Evolutionary conservation across 495 filamentous ascomycete species (phyloP), one percentile per base, ranked within the genome.

Genomic region (Baudoinia panamericana): DNA sequence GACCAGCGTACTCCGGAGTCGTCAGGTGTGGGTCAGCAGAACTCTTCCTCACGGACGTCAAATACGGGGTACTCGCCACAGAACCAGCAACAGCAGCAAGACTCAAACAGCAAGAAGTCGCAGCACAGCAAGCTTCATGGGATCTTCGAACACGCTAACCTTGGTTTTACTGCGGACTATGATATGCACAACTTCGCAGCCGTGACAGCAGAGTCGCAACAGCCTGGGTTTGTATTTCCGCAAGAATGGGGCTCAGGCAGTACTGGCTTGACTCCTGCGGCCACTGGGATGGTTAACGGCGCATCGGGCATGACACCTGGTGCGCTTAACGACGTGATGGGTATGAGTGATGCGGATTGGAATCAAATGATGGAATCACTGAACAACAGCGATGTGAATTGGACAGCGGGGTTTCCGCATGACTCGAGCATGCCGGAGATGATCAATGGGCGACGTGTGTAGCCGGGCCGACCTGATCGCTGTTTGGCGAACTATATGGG

Each of bases 21-120:
- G 2, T 30, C 45, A 9, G 30, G 15, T 16, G 13, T 18, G 2
- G 43, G 39, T 1, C 41, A 50, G 20, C 41, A 33, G 4, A 45
- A 36, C 12, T 5, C 29, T 25, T 50, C 47, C 5, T 46, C 41
- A 2, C 26, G 44, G 7, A 45, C 41, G 4, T 45, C 41, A 1
- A 9, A 45, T 28, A 45, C 41, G 4, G 47, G 35, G 29, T 45
- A 45, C 30, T 45, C 47, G 24, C 47, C 47, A 11, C 31, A 24
- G 27, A 34, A 24, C 18, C 17, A 17, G 9, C 26, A 30, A 2
- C 43, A 39, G 24, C 28, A 29, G 28, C 43, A 18, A 22, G n/a
- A n/a, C 18, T 12, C 35, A 5, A 13, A 5, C 9, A 8, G 5
- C 12, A 11, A 16, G 25, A 36, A 11, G 30, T 9, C 30, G 33